These are phyloP conservation scores for Sarcodon sp. DNA, from an alignment of 768 basidiomycete genomes.

Conservation along the genomic window DNA sequence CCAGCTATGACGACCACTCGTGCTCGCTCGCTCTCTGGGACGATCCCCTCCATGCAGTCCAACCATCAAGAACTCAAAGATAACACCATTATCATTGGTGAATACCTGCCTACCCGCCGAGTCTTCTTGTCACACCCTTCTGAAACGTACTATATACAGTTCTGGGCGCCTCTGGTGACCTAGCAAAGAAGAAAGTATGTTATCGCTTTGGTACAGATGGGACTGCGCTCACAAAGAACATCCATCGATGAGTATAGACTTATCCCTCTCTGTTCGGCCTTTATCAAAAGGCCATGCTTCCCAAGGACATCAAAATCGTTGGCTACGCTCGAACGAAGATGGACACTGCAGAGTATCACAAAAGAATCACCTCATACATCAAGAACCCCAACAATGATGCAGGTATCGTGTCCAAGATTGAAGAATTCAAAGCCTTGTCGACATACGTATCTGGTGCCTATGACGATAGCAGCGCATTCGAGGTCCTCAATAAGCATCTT, in stretches of 20 bases:
- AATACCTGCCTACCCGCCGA: constrained; percentile 16
- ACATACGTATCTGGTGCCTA: constrained; percentile 84
- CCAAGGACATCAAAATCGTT: constrained; percentile 76
- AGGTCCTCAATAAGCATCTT: constrained; percentile 63
- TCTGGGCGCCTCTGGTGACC: constrained; percentile 91
- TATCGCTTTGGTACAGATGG: neutral
- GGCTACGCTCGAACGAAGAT: constrained; percentile 97
- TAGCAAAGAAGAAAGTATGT: constrained; percentile 94
- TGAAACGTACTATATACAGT: constrained; percentile 30
- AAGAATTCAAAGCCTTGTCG: constrained; percentile 73
- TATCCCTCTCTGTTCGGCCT: constrained; percentile 92
- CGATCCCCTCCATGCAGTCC: constrained; percentile 85
- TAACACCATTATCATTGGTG: constrained; percentile 84
- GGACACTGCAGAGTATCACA: constrained; percentile 74
- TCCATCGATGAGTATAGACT: constrained; percentile 38
- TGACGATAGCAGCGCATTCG: constrained; percentile 73
- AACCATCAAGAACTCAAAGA: constrained; percentile 61
- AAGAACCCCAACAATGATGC: constrained; percentile 60
- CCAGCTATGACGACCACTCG: constrained; percentile 15
- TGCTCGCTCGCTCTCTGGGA: constrained; percentile 52
- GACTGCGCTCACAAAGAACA: neutral
- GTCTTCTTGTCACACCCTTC: constrained; percentile 2
- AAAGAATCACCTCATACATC: constrained; percentile 76
- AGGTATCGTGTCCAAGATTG: constrained; percentile 44
- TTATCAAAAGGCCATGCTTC: constrained; percentile 69